Percentiles rank a stretch among this genome's conserved stretches.
Conservation (phyloP, 164 flowering plant genomes). For the Liriodendron chinense region DNA sequence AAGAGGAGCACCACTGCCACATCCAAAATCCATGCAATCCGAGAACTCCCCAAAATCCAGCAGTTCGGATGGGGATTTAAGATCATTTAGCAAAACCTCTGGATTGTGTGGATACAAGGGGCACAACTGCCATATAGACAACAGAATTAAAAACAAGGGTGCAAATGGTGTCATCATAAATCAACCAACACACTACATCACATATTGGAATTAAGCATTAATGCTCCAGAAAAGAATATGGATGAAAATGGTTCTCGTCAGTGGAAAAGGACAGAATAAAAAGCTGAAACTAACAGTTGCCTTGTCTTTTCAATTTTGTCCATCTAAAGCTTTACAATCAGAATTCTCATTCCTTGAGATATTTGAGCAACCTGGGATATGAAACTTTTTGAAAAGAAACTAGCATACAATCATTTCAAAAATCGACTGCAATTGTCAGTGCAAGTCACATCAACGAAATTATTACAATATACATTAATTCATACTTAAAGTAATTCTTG, state of each 20-base stretch:
- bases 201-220: too few relatives aligned
- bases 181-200: background rate
- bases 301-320: too few relatives aligned
- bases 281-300: background rate
- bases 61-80: constrained; percentile 94
- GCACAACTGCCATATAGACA: constrained; percentile 61
- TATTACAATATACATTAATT: too few relatives aligned
- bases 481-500: too few relatives aligned
- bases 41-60: constrained; percentile 98
- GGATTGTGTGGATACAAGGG: constrained; percentile 99
- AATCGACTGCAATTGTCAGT: too few relatives aligned
- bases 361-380: too few relatives aligned
- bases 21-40: constrained; percentile 91
- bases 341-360: too few relatives aligned
- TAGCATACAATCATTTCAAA: too few relatives aligned
- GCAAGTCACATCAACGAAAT: too few relatives aligned
- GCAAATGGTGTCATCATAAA: background rate
- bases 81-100: constrained; percentile 86
- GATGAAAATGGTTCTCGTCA: background rate
- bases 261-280: background rate
- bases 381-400: too few relatives aligned
- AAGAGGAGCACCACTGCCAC: constrained; percentile 68
- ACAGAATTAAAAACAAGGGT: constrained; percentile 6
- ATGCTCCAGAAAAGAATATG: background rate
- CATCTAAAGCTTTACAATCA: too few relatives aligned